Evolutionary conservation across 2,329 filamentous ascomycete species (phyloP).

Genomic region (Colletotrichum eleusines): DNA sequence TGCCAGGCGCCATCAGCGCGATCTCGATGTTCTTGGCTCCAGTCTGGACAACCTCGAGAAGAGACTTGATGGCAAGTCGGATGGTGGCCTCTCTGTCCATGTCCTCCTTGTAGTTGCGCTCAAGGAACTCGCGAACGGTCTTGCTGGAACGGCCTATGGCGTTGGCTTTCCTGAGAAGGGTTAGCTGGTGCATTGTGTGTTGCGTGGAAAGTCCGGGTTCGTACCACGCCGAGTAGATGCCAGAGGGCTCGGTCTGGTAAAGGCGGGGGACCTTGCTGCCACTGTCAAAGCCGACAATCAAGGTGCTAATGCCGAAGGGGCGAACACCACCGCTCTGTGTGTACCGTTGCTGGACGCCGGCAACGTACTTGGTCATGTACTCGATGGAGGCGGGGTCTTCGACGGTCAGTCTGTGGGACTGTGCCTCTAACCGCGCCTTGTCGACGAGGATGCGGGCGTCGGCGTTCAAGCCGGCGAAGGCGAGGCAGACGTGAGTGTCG

Average conservation of each 20-base stretch:
- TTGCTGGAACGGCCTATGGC: conserved; percentile 98
- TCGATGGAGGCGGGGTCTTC: conserved; percentile 98
- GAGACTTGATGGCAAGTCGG: conserved; percentile 96
- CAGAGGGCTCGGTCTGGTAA: conserved; percentile 99
- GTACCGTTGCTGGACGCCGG: conserved; percentile 97
- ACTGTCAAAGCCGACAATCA: conserved; percentile 98
- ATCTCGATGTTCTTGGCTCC: conserved; percentile 99
- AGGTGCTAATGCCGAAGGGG: conserved; percentile 92
- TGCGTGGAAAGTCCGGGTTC: not conserved
- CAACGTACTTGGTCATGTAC: conserved; percentile 99
- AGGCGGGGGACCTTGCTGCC: conserved; percentile 88
- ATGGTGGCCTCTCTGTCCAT: conserved; percentile 98
- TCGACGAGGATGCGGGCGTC: conserved; percentile 98
- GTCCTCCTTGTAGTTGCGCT: conserved; percentile 98
- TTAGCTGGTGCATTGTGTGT: not conserved
- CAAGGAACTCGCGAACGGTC: conserved; percentile 97
- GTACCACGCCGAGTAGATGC: conserved; percentile 98
- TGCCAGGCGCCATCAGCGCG: conserved; percentile 94
- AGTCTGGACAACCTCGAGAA: conserved; percentile 97
- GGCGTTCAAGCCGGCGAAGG: conserved; percentile 96
- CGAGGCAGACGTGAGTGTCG: conserved; percentile 95
- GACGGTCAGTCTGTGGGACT: conserved; percentile 96
- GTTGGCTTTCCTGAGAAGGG: conserved; percentile 87
- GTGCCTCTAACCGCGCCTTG: conserved; percentile 96
- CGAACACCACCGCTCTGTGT: conserved; percentile 98